A percentile compares a stretch with the other conserved stretches of the same genome.
Evolutionary conservation across 2,329 filamentous ascomycete species (phyloP).

Genomic region (Sclerotinia trifoliorum): DNA sequence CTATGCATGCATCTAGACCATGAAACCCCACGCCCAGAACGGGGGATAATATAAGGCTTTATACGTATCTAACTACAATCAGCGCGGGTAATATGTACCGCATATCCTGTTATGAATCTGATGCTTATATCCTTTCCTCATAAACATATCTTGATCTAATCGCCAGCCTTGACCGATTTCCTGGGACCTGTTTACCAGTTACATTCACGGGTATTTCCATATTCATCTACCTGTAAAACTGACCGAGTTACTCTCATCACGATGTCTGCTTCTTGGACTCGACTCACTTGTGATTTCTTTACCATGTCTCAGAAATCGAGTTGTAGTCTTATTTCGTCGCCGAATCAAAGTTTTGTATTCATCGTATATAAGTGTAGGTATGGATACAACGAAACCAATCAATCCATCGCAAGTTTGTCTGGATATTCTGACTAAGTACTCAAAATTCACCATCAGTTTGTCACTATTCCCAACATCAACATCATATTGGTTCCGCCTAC

Average conservation of each 20-base stretch:
- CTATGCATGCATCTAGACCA: neutral
- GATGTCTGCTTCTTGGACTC: neutral
- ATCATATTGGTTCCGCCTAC: neutral
- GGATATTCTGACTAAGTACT: neutral
- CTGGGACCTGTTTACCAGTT: neutral
- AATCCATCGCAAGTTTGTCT: no score
- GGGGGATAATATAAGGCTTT: neutral
- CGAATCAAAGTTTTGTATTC: neutral
- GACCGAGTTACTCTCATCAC: neutral
- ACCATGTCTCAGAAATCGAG: neutral
- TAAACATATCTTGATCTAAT: neutral
- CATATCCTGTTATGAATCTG: neutral
- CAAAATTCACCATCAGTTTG: neutral
- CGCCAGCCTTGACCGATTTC: neutral
- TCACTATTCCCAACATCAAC: neutral
- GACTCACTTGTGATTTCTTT: neutral
- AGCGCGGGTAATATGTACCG: neutral
- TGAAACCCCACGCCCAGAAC: neutral
- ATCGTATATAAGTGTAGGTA: neutral
- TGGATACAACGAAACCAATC: neutral
- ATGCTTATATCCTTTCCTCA: neutral
- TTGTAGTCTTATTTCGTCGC: neutral
- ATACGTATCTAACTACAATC: neutral
- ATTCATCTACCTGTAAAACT: neutral
- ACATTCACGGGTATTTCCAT: no score